phyloP scores from a whole-genome alignment of 352 stramenopile genomes.

The Saprolegnia parasitica region DNA sequence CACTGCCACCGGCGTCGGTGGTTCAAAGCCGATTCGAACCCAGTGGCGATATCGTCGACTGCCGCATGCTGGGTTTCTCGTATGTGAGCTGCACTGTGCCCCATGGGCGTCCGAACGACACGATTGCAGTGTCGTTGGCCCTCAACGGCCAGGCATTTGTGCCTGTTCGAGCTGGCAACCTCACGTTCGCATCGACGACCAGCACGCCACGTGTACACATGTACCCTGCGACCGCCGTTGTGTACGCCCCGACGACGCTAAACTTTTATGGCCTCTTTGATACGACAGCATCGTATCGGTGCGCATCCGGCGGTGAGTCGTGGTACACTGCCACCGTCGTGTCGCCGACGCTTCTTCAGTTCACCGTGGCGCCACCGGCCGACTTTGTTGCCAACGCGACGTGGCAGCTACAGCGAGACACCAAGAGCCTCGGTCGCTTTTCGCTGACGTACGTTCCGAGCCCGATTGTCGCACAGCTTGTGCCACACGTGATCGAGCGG shows the following conservation, averaged over 20 bases:
- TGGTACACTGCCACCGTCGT: background rate
- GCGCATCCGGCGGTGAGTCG: background rate
- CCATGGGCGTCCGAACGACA: background rate
- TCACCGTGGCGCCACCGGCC: background rate
- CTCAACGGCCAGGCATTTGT: background rate
- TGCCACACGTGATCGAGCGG: background rate
- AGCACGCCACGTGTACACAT: background rate
- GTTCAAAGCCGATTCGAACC: constrained; percentile 16
- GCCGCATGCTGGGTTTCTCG: background rate
- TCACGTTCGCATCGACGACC: background rate
- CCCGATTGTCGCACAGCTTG: background rate
- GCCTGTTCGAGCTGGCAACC: background rate
- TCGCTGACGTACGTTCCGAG: background rate
- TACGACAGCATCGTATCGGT: background rate
- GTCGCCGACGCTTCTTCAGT: constrained; percentile 1
- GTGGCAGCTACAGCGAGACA: background rate
- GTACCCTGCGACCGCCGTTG: background rate
- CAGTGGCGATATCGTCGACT: background rate
- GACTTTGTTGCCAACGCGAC: background rate
- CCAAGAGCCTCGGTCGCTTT: background rate
- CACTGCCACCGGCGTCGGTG: background rate
- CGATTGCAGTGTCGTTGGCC: background rate
- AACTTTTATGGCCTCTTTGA: constrained; percentile 17
- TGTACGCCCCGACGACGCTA: background rate
- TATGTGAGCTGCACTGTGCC: background rate